phyloP scores from a whole-genome alignment of 345 rosid species.

The Iberis pinnata region DNA sequence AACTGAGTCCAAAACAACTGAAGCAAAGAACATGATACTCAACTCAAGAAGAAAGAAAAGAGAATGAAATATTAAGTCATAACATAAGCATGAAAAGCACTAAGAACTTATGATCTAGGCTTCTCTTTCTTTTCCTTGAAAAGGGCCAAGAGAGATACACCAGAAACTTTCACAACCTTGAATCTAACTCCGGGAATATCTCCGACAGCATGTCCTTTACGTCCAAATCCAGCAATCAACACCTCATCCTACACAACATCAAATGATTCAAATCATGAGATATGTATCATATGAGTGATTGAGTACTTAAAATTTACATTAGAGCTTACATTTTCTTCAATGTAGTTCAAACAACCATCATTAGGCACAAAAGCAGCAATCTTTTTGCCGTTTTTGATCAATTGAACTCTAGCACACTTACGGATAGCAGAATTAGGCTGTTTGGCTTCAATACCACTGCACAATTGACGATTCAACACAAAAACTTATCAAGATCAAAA shows the following conservation, averaged over 20 bases:
- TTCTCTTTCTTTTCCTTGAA: slow-evolving; percentile 67
- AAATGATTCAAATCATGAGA: neutral
- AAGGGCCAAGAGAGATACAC: slow-evolving; percentile 60
- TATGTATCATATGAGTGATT: neutral
- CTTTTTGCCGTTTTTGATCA: slow-evolving; percentile 91
- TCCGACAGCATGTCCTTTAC: slow-evolving; percentile 55
- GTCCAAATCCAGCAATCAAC: slow-evolving; percentile 63
- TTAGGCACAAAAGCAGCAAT: slow-evolving; percentile 95
- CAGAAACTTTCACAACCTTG: slow-evolving; percentile 72
- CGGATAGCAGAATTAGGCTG: slow-evolving; percentile 99
- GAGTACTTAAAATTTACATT: neutral
- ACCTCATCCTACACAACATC: slow-evolving; percentile 47
- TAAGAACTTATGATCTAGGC: slow-evolving; percentile 47
- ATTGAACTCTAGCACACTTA: slow-evolving; percentile 90
- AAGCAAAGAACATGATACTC: neutral
- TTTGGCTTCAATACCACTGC: slow-evolving; percentile 95
- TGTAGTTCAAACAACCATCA: slow-evolving; percentile 94
- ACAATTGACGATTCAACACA: slow-evolving; percentile 2
- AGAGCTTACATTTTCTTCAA: slow-evolving; percentile 66
- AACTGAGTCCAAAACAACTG: neutral
- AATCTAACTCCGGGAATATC: slow-evolving; percentile 76
- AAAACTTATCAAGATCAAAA: neutral
- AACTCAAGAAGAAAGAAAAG: slow-evolving; percentile 1
- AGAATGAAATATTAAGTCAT: too few relatives aligned
- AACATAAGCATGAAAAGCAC: neutral